Evolutionary conservation across 139 green algal genomes (phyloP).

Genomic region (Chlamydomonas sp.): DNA sequence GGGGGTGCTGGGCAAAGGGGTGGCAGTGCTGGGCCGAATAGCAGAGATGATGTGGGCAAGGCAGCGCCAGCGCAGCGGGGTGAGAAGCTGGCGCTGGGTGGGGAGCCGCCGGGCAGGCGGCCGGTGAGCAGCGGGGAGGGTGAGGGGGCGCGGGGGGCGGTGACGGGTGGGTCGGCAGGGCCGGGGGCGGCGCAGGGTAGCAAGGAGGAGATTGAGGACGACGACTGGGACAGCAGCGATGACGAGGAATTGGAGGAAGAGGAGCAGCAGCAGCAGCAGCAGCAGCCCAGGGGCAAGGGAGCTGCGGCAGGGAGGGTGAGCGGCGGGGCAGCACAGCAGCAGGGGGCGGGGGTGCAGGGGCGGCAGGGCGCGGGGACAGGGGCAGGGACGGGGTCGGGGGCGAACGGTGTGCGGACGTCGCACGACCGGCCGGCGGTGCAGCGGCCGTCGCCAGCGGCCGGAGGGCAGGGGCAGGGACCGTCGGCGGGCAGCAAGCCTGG

Average conservation of each 20-base stretch:
- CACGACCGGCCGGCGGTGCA: not conserved
- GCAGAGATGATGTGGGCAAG: not conserved
- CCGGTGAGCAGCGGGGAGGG: not conserved
- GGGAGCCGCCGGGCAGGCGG: not conserved
- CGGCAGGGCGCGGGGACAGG: not conserved
- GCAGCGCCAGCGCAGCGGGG: not conserved
- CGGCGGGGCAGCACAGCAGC: not conserved
- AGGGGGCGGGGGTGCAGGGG: not conserved
- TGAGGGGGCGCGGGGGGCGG: not conserved
- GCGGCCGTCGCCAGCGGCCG: not conserved
- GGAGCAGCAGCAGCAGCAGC: not conserved
- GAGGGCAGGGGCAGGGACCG: not conserved
- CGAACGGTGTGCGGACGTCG: too few species aligned
- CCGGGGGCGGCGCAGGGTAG: not conserved
- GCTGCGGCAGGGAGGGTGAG: not conserved
- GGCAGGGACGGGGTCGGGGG: too few species aligned
- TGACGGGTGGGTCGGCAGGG: not conserved
- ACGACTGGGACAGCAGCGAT: constrained; percentile 43
- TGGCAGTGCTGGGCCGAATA: not conserved
- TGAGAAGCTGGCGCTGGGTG: constrained; percentile 9
- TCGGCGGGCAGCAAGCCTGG: not conserved
- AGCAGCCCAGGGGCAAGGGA: not conserved
- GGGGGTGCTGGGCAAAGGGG: not conserved
- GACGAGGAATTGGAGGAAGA: not conserved
- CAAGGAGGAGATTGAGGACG: constrained; percentile 23